Conservation (phyloP, 2,329 filamentous ascomycete genomes). For the Mycogone perniciosa region DNA sequence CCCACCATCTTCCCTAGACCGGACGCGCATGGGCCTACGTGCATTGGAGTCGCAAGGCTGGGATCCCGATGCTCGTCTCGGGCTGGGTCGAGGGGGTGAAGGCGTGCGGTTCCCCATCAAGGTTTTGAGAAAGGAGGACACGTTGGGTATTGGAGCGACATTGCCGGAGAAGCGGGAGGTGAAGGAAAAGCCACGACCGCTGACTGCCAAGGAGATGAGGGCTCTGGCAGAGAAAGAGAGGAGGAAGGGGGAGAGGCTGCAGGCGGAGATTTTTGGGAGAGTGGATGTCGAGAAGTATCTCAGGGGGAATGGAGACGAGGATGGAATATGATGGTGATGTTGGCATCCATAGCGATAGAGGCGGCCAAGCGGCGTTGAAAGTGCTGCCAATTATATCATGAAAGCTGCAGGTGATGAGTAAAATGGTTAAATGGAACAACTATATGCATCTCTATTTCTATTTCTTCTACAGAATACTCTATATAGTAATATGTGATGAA, state of each 20-base stretch:
- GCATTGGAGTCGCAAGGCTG: slow-evolving; percentile 63
- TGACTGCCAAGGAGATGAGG: slow-evolving; percentile 48
- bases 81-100: slow-evolving; percentile 63
- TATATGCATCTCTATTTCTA: no score
- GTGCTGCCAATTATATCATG: no score
- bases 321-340: slow-evolving; percentile 9
- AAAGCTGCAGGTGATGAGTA: no score
- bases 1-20: slow-evolving; percentile 65
- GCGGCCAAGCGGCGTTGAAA: no score
- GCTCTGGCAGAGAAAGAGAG: slow-evolving; percentile 41
- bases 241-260: slow-evolving; percentile 56
- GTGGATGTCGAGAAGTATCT: slow-evolving; percentile 74
- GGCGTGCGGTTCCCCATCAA: slow-evolving; percentile 75
- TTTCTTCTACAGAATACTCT: no score
- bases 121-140: slow-evolving; percentile 64
- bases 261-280: slow-evolving; percentile 65
- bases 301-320: slow-evolving; percentile 33
- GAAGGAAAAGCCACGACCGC: slow-evolving; percentile 51
- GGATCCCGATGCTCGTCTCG: slow-evolving; percentile 65
- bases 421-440: no score
- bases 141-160: slow-evolving; percentile 61
- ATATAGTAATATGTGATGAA: no score
- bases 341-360: no score
- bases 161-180: slow-evolving; percentile 38
- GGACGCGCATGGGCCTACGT: slow-evolving; percentile 61